These are phyloP conservation scores for Thermoascus crustaceus DNA, from an alignment of 2,329 filamentous ascomycete species.

Conservation along the genomic window DNA sequence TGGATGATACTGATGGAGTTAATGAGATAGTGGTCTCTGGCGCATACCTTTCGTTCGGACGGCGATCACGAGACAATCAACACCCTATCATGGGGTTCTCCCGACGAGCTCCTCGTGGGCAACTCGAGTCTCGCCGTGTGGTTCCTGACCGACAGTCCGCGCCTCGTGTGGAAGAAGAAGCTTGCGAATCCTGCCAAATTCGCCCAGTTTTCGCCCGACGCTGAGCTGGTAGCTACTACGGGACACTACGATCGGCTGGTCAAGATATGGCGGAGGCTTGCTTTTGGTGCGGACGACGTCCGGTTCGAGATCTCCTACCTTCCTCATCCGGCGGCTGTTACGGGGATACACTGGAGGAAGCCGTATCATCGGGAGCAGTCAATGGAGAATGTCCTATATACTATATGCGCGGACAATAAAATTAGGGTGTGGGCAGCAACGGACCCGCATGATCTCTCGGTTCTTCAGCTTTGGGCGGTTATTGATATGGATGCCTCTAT, in stretches of 20 bases:
- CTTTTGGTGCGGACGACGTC: slow-evolving; percentile 73
- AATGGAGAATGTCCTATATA: slow-evolving; percentile 82
- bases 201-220: slow-evolving; percentile 77
- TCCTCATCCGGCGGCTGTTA: slow-evolving; percentile 73
- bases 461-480: slow-evolving; percentile 70
- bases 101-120: slow-evolving; percentile 76
- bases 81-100: slow-evolving; percentile 76
- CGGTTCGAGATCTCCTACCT: slow-evolving; percentile 88
- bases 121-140: slow-evolving; percentile 64
- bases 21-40: slow-evolving; percentile 48
- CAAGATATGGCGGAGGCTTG: slow-evolving; percentile 85
- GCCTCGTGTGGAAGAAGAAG: slow-evolving; percentile 61
- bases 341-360: slow-evolving; percentile 74
- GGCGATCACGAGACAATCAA: slow-evolving; percentile 37
- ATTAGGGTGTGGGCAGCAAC: slow-evolving; percentile 76
- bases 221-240: slow-evolving; percentile 74
- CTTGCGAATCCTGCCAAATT: slow-evolving; percentile 67
- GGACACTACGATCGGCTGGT: slow-evolving; percentile 72
- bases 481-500: slow-evolving; percentile 70
- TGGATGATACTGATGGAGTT: slow-evolving; percentile 14
- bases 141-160: slow-evolving; percentile 40
- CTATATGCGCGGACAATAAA: slow-evolving; percentile 70
- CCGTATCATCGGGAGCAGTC: slow-evolving; percentile 69
- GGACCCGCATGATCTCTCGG: slow-evolving; percentile 61
- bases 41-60: slow-evolving; percentile 41